Percentiles rank a stretch among this genome's conserved stretches.
Evolutionary conservation across 768 basidiomycete genomes (phyloP).

Genomic region (Naganishia onofrii): DNA sequence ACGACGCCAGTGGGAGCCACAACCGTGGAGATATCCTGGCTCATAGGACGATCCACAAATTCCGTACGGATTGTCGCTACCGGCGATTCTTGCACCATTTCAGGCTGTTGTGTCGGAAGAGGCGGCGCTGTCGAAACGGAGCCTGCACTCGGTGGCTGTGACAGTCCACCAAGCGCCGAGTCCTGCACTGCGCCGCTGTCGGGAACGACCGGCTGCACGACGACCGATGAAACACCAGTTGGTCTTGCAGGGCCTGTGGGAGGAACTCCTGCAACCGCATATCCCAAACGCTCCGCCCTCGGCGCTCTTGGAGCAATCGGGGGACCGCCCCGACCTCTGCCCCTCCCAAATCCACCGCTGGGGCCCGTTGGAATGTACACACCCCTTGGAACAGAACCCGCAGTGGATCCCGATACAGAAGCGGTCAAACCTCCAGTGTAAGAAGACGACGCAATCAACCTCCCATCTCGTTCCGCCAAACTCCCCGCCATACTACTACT

Average conservation of each 20-base stretch:
- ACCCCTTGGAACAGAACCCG: background rate
- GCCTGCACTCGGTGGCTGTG: background rate
- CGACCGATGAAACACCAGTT: background rate
- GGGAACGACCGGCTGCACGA: background rate
- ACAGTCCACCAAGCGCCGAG: background rate
- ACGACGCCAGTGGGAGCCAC: background rate
- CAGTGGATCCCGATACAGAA: background rate
- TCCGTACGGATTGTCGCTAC: background rate
- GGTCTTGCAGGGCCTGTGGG: background rate
- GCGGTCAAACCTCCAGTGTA: background rate
- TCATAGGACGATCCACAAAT: background rate
- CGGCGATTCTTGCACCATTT: background rate
- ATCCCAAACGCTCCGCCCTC: conserved; percentile 15
- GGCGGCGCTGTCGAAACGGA: background rate
- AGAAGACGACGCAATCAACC: background rate
- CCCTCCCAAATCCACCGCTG: background rate
- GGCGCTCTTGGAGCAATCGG: conserved; percentile 14
- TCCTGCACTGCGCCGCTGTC: background rate
- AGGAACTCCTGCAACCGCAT: background rate
- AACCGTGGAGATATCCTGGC: background rate
- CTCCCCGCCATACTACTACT: too few species aligned
- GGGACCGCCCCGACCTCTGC: background rate
- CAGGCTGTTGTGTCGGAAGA: background rate
- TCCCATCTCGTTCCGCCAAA: background rate
- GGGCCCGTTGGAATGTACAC: background rate